Evolutionary conservation across 1,139 yeast species (phyloP).

Genomic region (Tardiomyces digboiensis): DNA sequence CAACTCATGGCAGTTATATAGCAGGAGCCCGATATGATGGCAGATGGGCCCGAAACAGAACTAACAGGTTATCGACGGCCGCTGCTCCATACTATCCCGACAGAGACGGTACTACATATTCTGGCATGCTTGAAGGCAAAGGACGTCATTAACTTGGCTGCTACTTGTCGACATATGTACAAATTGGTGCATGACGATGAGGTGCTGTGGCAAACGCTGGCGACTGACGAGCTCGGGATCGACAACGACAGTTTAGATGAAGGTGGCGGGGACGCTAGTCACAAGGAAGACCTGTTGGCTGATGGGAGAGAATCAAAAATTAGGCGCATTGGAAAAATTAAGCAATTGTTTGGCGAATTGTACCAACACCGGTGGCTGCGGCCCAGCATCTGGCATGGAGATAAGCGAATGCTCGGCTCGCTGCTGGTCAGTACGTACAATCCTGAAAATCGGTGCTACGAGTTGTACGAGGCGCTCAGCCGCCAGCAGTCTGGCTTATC

Average conservation of each 20-base stretch:
- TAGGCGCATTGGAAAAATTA: no score
- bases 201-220: not conserved
- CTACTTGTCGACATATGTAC: not conserved
- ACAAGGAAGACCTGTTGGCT: no score
- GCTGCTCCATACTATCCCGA: no score
- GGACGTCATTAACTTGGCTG: not conserved
- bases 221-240: not conserved
- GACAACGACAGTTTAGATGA: not conserved
- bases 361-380: conserved; percentile 1
- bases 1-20: no score
- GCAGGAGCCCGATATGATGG: no score
- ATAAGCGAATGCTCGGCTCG: not conserved
- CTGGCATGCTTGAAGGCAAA: not conserved
- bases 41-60: no score
- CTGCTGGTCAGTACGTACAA: not conserved
- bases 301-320: no score
- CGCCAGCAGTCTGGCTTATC: not conserved
- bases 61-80: no score
- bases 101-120: not conserved
- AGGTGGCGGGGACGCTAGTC: no score
- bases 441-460: not conserved
- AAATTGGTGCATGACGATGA: not conserved
- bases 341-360: not conserved
- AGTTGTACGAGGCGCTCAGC: not conserved
- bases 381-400: conserved; percentile 1